phyloP scores from a whole-genome alignment of 192 early-diverging fungal species.

The Kickxella alabastrina region DNA sequence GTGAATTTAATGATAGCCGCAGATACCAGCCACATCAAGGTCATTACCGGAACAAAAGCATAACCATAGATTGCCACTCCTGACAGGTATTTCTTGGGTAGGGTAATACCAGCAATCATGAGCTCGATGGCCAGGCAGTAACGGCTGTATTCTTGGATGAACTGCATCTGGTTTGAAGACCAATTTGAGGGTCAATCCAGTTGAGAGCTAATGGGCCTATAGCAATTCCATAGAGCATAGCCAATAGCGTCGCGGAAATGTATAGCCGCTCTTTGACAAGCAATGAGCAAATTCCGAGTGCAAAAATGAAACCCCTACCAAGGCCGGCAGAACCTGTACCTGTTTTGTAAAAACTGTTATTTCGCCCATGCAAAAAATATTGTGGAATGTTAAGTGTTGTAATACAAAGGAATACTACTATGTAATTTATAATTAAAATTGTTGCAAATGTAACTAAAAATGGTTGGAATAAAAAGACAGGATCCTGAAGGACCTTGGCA shows the following conservation, averaged over 20 bases:
- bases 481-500: too few species aligned
- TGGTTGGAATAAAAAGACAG: too few species aligned
- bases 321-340: conserved; percentile 49
- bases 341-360: too few species aligned
- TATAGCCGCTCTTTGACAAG: conserved; percentile 68
- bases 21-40: conserved; percentile 72
- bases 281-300: conserved; percentile 63
- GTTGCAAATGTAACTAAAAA: too few species aligned
- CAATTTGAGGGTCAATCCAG: conserved; percentile 65
- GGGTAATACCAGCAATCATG: conserved; percentile 78
- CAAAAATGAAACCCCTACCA: conserved; percentile 71
- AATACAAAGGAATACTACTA: too few species aligned
- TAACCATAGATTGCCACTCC: too few species aligned
- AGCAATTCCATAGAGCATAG: conserved; percentile 80
- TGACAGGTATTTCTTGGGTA: conserved; percentile 80
- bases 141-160: conserved; percentile 70
- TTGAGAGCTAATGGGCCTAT: conserved; percentile 71
- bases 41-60: conserved; percentile 81
- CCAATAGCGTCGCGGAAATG: conserved; percentile 75
- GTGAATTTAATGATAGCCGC: conserved; percentile 64
- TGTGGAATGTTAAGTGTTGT: too few species aligned
- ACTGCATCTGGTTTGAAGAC: conserved; percentile 49
- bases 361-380: too few species aligned
- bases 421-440: too few species aligned
- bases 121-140: conserved; percentile 80